Evolutionary conservation across 352 stramenopile species (phyloP), one percentile per base, ranked within the genome.

Genomic region (Globisporangium okanoganense): DNA sequence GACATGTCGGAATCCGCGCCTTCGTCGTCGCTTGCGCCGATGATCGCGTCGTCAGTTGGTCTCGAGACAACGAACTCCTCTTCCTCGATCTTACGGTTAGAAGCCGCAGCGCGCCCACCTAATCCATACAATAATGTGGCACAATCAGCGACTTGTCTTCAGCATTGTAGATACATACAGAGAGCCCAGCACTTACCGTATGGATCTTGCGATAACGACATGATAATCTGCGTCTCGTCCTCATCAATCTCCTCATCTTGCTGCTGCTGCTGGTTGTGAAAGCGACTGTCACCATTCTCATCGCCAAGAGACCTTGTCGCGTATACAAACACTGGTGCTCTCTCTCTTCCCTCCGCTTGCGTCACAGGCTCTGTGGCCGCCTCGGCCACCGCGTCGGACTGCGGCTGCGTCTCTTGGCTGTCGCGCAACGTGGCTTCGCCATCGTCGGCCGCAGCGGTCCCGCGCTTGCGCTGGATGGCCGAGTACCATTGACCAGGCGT

Each of bases 161-260:
- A 22, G 14, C 25, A 53, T 13, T 12, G 13, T 36, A 36, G 12
- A 35, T 4, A 33, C 1, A 18, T 6, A 0, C 4, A 33, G 8
- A 35, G 20, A 35, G 36, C 18, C 24, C 3, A n/a, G n/a, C 27
- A 40, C 48, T 58, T 31, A 80, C 72, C 69, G 24, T 80, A 69
- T 40, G 73, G 74, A 18, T 87, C 79, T 58, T 90, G 72, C 0
- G 79, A 90, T 29, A 86, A 65, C 52, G 81, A 85, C 76, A 91
- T 91, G 41, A 80, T 50, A 61, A 93, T 93, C 72, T 93, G 84
- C 43, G 84, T 93, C 72, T 91, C 84, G 29, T 93, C 81, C 58
- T 91, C 84, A 45, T 92, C 83, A 13, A 86, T 70, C 16, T 83
- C 75, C 5, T 82, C 73, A 3, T 63, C 40, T 24, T 48, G 44